Conservation (phyloP, 345 rosid species). For the Camelina laxa region DNA sequence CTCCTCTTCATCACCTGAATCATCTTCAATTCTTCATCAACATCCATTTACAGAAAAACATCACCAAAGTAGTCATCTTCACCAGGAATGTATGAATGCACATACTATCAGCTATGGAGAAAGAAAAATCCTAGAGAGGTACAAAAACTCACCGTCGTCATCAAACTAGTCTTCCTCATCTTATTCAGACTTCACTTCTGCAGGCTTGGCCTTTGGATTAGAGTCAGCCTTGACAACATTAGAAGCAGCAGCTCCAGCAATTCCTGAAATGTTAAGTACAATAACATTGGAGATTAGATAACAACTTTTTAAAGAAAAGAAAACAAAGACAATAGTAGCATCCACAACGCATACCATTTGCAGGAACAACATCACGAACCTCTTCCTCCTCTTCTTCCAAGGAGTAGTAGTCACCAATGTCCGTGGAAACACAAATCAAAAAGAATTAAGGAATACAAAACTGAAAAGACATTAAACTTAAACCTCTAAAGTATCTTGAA, state of each 20-base stretch:
- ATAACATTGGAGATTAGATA: neutral
- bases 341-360: slow-evolving; percentile 28
- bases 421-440: no score
- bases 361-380: slow-evolving; percentile 19
- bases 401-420: neutral
- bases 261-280: slow-evolving; percentile 8
- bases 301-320: neutral
- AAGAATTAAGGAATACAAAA: no score
- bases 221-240: slow-evolving; percentile 52
- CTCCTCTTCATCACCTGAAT: slow-evolving; percentile 34
- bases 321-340: neutral
- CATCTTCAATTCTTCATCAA: slow-evolving; percentile 37
- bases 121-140: neutral
- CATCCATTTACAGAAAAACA: slow-evolving; percentile 34
- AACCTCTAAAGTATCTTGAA: no score
- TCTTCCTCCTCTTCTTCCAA: slow-evolving; percentile 49
- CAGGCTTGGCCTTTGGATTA: slow-evolving; percentile 44
- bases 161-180: slow-evolving; percentile 42
- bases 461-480: no score
- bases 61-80: neutral
- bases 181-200: slow-evolving; percentile 39
- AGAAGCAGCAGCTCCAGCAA: neutral
- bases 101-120: neutral
- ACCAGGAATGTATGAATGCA: neutral
- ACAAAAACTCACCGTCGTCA: slow-evolving; percentile 40